These are phyloP conservation scores for Eutrema salsugineum DNA, from an alignment of 441 rosid genomes.

Conservation along the genomic window DNA sequence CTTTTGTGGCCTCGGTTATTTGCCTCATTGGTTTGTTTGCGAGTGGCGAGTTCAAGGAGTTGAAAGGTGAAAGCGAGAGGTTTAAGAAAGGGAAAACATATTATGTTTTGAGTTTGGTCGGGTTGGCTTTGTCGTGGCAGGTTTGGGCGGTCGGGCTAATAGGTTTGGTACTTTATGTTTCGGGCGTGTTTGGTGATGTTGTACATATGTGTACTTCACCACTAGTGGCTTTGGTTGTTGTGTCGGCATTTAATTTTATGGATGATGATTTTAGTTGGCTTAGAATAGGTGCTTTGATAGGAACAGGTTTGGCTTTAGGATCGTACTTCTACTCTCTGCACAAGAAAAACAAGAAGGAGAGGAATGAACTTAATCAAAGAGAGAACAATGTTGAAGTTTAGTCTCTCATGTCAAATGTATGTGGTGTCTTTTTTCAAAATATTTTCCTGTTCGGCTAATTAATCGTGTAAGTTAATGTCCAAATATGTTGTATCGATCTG, in stretches of 20 bases:
- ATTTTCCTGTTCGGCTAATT: neutral
- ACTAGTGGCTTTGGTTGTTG: slow-evolving; percentile 13
- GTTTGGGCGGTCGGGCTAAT: slow-evolving; percentile 17
- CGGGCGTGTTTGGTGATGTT: slow-evolving; percentile 19
- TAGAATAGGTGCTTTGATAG: slow-evolving; percentile 17
- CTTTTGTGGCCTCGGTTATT: slow-evolving; percentile 7
- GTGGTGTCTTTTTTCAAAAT: neutral
- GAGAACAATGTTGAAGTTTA: slow-evolving; percentile 19
- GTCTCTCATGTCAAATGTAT: neutral
- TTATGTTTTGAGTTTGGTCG: slow-evolving; percentile 14
- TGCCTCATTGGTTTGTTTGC: slow-evolving; percentile 27
- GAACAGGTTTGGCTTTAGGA: slow-evolving; percentile 19
- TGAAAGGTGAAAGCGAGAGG: slow-evolving; percentile 16
- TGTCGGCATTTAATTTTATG: slow-evolving; percentile 22
- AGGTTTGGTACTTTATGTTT: slow-evolving; percentile 21
- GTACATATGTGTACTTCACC: slow-evolving; percentile 23
- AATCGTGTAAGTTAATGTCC: neutral
- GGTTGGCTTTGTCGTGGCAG: slow-evolving; percentile 25
- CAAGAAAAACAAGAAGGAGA: slow-evolving; percentile 21
- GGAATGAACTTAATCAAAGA: slow-evolving; percentile 12
- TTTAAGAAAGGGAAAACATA: slow-evolving; percentile 22
- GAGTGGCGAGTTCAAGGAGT: slow-evolving; percentile 26
- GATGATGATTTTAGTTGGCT: slow-evolving; percentile 24
- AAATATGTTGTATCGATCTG: neutral
- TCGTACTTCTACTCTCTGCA: slow-evolving; percentile 18